Conservation (phyloP, 2,329 filamentous ascomycete genomes). For the Elsinoe australis region DNA sequence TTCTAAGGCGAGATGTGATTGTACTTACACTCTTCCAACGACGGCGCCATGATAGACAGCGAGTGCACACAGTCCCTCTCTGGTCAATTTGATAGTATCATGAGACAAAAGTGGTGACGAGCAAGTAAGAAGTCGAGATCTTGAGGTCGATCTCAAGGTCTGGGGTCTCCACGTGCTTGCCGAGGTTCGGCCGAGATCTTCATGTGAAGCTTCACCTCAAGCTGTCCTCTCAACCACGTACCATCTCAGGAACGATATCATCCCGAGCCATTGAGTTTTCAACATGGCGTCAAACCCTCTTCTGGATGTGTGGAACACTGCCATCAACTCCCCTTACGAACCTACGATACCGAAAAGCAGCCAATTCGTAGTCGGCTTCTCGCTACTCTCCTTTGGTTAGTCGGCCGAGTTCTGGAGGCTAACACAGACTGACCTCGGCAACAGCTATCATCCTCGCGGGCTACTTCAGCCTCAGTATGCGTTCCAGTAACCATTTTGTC, state of each 20-base stretch:
- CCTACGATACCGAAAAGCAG: constrained; percentile 71
- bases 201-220: neutral
- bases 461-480: constrained; percentile 76
- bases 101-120: too few relatives aligned
- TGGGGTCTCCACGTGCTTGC: constrained; percentile 13
- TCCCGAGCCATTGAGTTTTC: constrained; percentile 13
- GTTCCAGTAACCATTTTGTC: constrained; percentile 21
- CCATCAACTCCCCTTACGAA: constrained; percentile 75
- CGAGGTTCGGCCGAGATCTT: neutral
- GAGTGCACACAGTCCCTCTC: too few relatives aligned
- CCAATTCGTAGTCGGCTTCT: constrained; percentile 76
- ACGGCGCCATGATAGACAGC: constrained; percentile 7
- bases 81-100: too few relatives aligned
- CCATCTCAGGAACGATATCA: neutral
- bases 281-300: constrained; percentile 69
- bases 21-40: constrained; percentile 9
- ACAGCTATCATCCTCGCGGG: constrained; percentile 61
- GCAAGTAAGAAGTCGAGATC: neutral
- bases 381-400: constrained; percentile 60
- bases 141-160: neutral
- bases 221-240: neutral
- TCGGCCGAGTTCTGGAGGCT: constrained; percentile 16
- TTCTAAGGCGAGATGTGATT: neutral
- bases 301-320: constrained; percentile 84
- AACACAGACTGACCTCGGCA: constrained; percentile 20